A percentile compares a stretch with the other conserved stretches of the same genome.
Evolutionary conservation across 352 stramenopile genomes (phyloP).

Genomic region (Phytophthora podocarpi): DNA sequence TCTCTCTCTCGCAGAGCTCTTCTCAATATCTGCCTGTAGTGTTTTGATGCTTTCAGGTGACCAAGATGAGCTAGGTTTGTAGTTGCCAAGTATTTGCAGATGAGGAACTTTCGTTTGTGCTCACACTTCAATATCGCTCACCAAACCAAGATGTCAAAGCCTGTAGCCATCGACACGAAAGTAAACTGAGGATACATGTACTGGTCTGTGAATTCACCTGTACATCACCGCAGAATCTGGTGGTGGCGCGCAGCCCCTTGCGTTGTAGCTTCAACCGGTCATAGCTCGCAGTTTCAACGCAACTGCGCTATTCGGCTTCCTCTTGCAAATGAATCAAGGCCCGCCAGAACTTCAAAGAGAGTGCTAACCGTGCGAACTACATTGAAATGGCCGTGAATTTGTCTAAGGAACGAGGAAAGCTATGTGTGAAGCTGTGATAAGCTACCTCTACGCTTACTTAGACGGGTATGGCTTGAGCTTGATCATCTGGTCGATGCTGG

Average conservation of each 20-base stretch:
- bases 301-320: no score
- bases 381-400: neutral
- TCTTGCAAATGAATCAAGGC: neutral
- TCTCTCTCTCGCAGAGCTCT: neutral
- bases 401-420: no score
- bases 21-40: no score
- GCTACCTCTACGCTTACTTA: slow-evolving; percentile 21
- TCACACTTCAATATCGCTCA: slow-evolving; percentile 16
- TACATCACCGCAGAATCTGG: neutral
- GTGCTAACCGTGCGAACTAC: neutral
- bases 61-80: slow-evolving; percentile 9
- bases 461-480: slow-evolving; percentile 43
- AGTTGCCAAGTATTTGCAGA: neutral
- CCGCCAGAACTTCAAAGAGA: neutral
- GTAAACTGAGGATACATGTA: slow-evolving; percentile 4
- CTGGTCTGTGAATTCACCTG: neutral
- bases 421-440: no score
- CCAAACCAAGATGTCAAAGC: neutral
- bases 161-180: neutral
- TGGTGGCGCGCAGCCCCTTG: neutral
- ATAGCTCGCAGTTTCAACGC: slow-evolving; percentile 6
- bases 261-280: no score
- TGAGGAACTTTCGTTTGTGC: neutral
- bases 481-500: slow-evolving; percentile 57
- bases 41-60: no score